phyloP scores from a whole-genome alignment of 176 grass and related monocot species.

The Bothriochloa decipiens region DNA sequence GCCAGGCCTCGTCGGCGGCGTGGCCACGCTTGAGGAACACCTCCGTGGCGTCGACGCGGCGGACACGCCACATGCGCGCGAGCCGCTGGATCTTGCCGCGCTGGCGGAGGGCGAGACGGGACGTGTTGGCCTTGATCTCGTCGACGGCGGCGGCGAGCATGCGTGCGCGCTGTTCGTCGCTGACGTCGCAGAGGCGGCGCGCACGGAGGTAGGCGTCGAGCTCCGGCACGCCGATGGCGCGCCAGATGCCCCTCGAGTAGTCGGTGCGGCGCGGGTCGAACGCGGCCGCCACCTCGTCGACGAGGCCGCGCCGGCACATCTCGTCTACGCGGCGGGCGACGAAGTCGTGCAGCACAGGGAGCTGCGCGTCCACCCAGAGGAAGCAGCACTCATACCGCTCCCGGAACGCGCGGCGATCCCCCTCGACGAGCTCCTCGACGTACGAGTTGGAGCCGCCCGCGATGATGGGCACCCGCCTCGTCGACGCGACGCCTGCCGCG shows the following conservation, averaged over 20 bases:
- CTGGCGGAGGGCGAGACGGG: conserved; percentile 49
- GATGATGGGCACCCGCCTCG: conserved; percentile 40
- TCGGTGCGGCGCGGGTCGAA: conserved; percentile 34
- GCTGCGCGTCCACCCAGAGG: conserved; percentile 60
- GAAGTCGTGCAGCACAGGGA: conserved; percentile 38
- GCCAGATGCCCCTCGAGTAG: conserved; percentile 47
- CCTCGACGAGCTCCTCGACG: conserved; percentile 55
- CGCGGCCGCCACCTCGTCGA: conserved; percentile 29
- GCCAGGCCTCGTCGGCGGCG: conserved; percentile 46
- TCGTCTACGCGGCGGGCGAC: conserved; percentile 52
- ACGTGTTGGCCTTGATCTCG: conserved; percentile 55
- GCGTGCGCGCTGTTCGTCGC: not conserved
- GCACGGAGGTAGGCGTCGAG: too few species aligned
- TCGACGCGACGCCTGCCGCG: conserved; percentile 13
- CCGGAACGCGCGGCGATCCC: conserved; percentile 27
- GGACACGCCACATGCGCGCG: conserved; percentile 34
- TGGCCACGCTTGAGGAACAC: conserved; percentile 2
- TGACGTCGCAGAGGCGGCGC: conserved; percentile 39
- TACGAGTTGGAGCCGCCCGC: conserved; percentile 59
- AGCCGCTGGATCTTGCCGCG: conserved; percentile 50
- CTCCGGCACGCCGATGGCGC: conserved; percentile 60
- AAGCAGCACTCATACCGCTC: conserved; percentile 38
- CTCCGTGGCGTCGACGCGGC: conserved; percentile 56
- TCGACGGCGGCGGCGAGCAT: conserved; percentile 44
- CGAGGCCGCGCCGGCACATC: conserved; percentile 45